These are phyloP conservation scores for Citrus inodora DNA, from an alignment of 345 rosid species.

Conservation along the genomic window DNA sequence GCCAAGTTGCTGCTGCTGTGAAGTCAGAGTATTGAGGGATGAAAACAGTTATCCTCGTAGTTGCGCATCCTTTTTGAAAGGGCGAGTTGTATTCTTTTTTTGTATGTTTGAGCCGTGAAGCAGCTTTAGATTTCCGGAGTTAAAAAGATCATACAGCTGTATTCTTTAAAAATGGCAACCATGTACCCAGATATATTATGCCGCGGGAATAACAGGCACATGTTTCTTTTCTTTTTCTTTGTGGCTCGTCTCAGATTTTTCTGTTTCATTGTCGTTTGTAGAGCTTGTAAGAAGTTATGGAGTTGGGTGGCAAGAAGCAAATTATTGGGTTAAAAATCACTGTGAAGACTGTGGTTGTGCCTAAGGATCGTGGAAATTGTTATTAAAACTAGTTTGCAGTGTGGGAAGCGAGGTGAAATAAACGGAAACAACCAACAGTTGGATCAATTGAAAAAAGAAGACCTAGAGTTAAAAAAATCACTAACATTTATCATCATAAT, in stretches of 20 bases:
- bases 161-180: slow-evolving; percentile 8
- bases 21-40: slow-evolving; percentile 2
- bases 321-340: no score
- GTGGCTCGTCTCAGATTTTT: background rate
- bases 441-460: background rate
- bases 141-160: slow-evolving; percentile 11
- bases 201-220: slow-evolving; percentile 12
- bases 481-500: no score
- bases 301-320: background rate
- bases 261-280: background rate
- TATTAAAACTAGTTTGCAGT: background rate
- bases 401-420: background rate
- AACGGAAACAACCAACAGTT: background rate
- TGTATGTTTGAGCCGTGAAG: slow-evolving; percentile 1
- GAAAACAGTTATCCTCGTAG: slow-evolving; percentile 8
- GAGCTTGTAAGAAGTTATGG: background rate
- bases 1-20: slow-evolving; percentile 7
- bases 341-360: background rate
- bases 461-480: background rate
- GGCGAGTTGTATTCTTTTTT: background rate
- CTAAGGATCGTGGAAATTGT: background rate
- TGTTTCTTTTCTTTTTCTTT: background rate
- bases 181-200: slow-evolving; percentile 14
- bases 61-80: background rate
- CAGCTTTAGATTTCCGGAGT: slow-evolving; percentile 10